Conservation (phyloP, 176 grass and related monocot species). For the Olyra latifolia region DNA sequence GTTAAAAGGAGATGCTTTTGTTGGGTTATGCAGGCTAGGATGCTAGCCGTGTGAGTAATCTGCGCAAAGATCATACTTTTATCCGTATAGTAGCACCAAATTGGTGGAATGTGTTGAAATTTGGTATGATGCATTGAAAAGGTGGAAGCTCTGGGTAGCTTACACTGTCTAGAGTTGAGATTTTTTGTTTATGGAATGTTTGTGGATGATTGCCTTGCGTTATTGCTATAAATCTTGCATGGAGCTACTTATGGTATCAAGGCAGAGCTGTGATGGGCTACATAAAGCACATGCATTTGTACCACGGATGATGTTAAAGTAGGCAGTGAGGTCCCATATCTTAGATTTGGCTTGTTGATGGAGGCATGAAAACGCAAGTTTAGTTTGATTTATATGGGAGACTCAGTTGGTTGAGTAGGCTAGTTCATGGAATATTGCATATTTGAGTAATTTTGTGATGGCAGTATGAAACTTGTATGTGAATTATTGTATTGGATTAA, state of each 20-base stretch:
- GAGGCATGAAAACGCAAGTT: neutral
- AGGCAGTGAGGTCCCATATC: neutral
- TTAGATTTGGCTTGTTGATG: conserved; percentile 2
- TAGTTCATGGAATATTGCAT: neutral
- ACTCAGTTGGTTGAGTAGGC: conserved; percentile 3
- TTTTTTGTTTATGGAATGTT: neutral
- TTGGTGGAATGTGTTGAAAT: neutral
- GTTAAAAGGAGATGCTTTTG: neutral
- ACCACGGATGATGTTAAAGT: neutral
- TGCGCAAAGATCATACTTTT: neutral
- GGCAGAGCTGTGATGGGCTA: neutral
- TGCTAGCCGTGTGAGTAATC: neutral
- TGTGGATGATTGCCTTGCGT: neutral
- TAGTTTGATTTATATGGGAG: neutral
- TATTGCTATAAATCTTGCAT: conserved; percentile 3
- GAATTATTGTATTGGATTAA: neutral
- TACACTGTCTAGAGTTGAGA: neutral
- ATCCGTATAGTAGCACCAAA: neutral
- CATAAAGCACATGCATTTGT: neutral
- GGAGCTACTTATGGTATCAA: neutral
- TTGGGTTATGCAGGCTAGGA: neutral
- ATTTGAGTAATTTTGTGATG: neutral
- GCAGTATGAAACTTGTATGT: neutral
- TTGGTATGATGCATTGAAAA: neutral
- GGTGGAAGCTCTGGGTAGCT: neutral